Conservation (phyloP, 768 basidiomycete species). For the Tricholoma hemisulphureum region DNA sequence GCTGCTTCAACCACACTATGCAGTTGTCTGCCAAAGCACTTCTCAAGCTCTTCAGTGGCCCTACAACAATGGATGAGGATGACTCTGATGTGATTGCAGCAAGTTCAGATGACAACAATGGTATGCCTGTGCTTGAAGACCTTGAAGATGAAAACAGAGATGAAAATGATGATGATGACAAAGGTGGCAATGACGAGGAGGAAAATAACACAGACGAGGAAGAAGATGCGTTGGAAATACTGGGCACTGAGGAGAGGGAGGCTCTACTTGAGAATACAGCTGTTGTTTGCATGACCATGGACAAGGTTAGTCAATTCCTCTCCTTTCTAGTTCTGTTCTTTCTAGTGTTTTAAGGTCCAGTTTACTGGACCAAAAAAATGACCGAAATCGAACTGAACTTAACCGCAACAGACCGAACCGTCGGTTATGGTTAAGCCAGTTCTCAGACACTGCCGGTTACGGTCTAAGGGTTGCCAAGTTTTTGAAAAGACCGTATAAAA, state of each 20-base stretch:
- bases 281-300: neutral
- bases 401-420: too few species aligned
- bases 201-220: neutral
- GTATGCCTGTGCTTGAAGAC: neutral
- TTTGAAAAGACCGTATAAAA: too few species aligned
- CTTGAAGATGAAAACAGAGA: neutral
- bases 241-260: neutral
- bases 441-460: too few species aligned
- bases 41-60: constrained; percentile 4
- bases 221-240: neutral
- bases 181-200: neutral
- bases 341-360: too few species aligned
- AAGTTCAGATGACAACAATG: neutral
- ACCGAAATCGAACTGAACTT: too few species aligned
- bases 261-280: neutral
- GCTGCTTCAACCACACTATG: constrained; percentile 11
- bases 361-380: too few species aligned
- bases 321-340: neutral
- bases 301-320: neutral
- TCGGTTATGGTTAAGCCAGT: too few species aligned
- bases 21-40: constrained; percentile 8
- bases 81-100: neutral
- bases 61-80: neutral
- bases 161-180: constrained; percentile 4
- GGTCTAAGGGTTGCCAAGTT: too few species aligned